Base-by-base conservation (phyloP, 2,329 filamentous ascomycete species). In the Cladophialophora psammophila region DNA sequence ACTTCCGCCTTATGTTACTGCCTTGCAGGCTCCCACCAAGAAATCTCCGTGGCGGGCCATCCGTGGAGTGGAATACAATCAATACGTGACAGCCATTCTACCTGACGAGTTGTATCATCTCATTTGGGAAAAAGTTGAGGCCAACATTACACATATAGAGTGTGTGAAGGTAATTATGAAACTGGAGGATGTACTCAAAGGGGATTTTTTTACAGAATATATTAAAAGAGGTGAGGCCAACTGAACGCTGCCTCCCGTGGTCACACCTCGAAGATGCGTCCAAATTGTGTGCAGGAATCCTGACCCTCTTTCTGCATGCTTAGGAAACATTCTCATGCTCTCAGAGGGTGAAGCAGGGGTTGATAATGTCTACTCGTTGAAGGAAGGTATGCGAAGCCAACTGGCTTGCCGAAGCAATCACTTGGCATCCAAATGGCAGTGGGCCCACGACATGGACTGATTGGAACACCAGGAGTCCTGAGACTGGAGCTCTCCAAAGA, bases 241-340 rank as follows among this genome's bases (percentile, higher is more conserved):
- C 32, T 34, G 35, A 45, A 18, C 40, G 20, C 54, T 10, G n/a
- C 66, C 38, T 42, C 40, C 32, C 18, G 4, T 36, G 45, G 6
- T 13, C 45, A 26, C 26, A 18, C 26, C 45, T 13, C 45, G 13
- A 50, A 4, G 45, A 9, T 50, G 20, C 18, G 20, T 12, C 12
- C 45, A 50, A 20, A 31, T 4, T 5, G 5, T 12, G 45, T 5
- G 20, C 45, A 50, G 45, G 18, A 26, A 50, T 8, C 18, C 20
- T 50, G 20, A 50, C 45, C 26, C 26, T 40, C 2, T 13, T 20
- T 53, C 35, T 40, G 10, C 35, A 36, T 38, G 10, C 31, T 36
- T 36, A 93, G 92, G 92, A 5, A 89, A 93, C 75, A 82, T 96
- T 57, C 78, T 92, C 72, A 92, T 98, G 90, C 84, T 97, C 1